Base-by-base conservation (phyloP, 2,329 filamentous ascomycete genomes). In the Colletotrichum sp. region DNA sequence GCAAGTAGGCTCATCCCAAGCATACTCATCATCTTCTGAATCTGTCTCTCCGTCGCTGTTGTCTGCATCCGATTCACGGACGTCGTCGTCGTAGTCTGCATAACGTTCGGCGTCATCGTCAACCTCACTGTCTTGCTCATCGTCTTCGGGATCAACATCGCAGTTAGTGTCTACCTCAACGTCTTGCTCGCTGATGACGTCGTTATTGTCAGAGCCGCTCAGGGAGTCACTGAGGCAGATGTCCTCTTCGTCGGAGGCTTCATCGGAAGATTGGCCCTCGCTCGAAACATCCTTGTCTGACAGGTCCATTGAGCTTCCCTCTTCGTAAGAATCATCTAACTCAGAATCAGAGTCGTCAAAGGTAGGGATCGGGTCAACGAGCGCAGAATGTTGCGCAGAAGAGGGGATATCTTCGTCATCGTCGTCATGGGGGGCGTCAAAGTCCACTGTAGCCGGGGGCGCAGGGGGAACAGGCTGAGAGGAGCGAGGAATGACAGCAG, bases 151-250 rank as follows among this genome's bases (percentile, higher is more conserved):
- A n/a, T 29, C 57, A n/a, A 24, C 63, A 21, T 70, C 68, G 43
- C 43, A 51, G 43, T 24, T 24, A n/a, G n/a, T 24, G 77, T 79
- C 63, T 8, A 55, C 58, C 9, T 75, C 74, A 16, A 58, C n/a
- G 7, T 69, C 67, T 21, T 81, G 78, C 8, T 80, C 78, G 16
- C 80, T 79, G 33, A 78, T 81, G 29, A 76, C 79, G 38, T 83
- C 81, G 36, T 83, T 81, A 3, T 78, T 72, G 21, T 86, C 84
- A 9, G 78, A 73, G 15, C 21, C 55, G 27, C 27, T 51, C 36
- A 68, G 13, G 18, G 55, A 36, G 47, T 61, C 70, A 33, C 70
- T 73, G 6, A 74, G 57, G 9, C 24, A 64, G 34, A 73, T 73
- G 7, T 72, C 69, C 18, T 74, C 69, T 5, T 74, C 72, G 47